Percentiles rank a stretch among this genome's conserved stretches.
These are phyloP conservation scores for Penicillium argentinense DNA, from an alignment of 495 filamentous ascomycete species.

Conservation along the genomic window DNA sequence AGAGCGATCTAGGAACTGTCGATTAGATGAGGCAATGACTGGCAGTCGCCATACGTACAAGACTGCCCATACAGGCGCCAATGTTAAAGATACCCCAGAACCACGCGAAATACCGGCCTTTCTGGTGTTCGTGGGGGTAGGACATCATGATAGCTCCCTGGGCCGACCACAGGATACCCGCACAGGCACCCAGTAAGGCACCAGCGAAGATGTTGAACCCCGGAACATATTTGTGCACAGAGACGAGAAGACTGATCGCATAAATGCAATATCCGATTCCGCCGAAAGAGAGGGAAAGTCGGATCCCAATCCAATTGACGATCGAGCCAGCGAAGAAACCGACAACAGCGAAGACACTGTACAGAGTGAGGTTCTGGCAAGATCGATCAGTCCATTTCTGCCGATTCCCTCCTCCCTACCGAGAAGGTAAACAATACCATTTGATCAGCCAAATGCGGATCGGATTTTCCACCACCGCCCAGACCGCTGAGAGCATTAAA, in stretches of 20 bases:
- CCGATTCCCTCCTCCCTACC: no score
- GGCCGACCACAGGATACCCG: slow-evolving; percentile 46
- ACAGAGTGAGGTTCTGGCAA: slow-evolving; percentile 59
- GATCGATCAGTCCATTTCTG: no score
- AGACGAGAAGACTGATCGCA: slow-evolving; percentile 44
- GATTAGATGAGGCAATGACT: neutral
- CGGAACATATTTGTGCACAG: slow-evolving; percentile 65
- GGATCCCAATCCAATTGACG: slow-evolving; percentile 40
- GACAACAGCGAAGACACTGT: slow-evolving; percentile 50
- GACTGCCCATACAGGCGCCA: slow-evolving; percentile 42
- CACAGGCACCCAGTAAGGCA: slow-evolving; percentile 42
- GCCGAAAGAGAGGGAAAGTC: slow-evolving; percentile 36
- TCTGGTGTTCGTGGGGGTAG: slow-evolving; percentile 41
- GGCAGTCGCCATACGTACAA: slow-evolving; percentile 20
- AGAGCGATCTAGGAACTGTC: slow-evolving; percentile 27
- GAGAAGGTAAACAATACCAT: slow-evolving; percentile 28
- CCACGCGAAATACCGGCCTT: slow-evolving; percentile 44
- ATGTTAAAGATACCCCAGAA: slow-evolving; percentile 55
- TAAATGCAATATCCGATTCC: slow-evolving; percentile 45
- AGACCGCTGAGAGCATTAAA: slow-evolving; percentile 64
- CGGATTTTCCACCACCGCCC: slow-evolving; percentile 49
- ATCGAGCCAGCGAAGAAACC: slow-evolving; percentile 51
- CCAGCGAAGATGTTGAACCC: slow-evolving; percentile 70
- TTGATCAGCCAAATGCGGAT: slow-evolving; percentile 33
- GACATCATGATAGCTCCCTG: slow-evolving; percentile 53